These are phyloP conservation scores for Ceratocystis diversiconidia DNA, from an alignment of 2,329 filamentous ascomycete species.

Conservation along the genomic window DNA sequence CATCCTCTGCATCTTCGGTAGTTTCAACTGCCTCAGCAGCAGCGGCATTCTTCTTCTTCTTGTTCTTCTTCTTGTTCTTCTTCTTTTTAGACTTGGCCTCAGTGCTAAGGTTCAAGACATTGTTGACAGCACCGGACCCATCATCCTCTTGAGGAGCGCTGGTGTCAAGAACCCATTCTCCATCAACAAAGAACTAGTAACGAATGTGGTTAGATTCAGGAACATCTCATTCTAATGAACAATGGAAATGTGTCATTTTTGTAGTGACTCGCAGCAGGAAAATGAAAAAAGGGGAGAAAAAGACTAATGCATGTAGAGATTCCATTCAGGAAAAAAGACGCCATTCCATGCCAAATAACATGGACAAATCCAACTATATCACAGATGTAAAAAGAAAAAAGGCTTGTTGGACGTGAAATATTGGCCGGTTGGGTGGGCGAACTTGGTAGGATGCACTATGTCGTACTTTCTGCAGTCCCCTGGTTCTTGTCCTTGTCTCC, in stretches of 20 bases:
- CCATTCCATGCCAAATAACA: neutral
- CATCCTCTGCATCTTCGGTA: constrained; percentile 10
- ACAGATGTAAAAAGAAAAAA: neutral
- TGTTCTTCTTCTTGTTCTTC: constrained; percentile 28
- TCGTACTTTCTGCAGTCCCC: neutral
- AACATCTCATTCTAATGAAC: neutral
- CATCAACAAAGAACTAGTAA: constrained; percentile 82
- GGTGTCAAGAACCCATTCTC: constrained; percentile 73
- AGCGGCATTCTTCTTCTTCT: constrained; percentile 19
- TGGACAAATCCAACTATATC: neutral
- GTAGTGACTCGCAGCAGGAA: neutral
- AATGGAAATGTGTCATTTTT: neutral
- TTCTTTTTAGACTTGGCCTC: constrained; percentile 35
- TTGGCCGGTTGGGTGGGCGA: neutral
- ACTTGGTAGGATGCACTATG: constrained; percentile 3
- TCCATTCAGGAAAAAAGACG: neutral
- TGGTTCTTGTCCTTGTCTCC: constrained; percentile 4
- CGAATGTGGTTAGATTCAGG: constrained; percentile 7
- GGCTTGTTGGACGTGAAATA: neutral
- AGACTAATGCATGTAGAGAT: neutral
- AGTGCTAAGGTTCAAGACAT: constrained; percentile 54
- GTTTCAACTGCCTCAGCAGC: constrained; percentile 7
- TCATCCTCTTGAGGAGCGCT: constrained; percentile 72
- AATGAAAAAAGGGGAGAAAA: neutral
- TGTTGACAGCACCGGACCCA: constrained; percentile 75